Conservation (phyloP, 495 filamentous ascomycete genomes). For the Neurospora cerealis region DNA sequence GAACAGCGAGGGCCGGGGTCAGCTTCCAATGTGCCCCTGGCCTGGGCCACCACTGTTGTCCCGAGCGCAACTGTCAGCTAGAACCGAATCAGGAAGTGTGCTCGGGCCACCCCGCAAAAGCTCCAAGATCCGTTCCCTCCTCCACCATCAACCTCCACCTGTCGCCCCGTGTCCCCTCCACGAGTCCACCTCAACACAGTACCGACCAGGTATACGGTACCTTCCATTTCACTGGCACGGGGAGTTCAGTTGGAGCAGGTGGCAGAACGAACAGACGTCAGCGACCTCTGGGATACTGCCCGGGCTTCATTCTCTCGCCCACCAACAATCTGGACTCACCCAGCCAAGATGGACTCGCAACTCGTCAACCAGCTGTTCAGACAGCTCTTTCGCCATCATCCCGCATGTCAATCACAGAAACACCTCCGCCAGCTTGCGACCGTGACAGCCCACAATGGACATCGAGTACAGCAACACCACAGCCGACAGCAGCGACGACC, state of each 20-base stretch:
- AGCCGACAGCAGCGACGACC: constrained; percentile 15
- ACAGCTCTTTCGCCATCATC: constrained; percentile 71
- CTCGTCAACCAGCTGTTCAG: constrained; percentile 68
- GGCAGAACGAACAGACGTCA: background rate
- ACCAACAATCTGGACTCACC: background rate
- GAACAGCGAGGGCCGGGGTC: background rate
- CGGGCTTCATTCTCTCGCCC: background rate
- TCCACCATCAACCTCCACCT: background rate
- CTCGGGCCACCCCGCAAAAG: background rate
- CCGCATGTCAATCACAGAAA: constrained; percentile 51
- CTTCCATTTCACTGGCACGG: background rate
- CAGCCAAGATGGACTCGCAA: constrained; percentile 66
- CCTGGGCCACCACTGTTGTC: background rate
- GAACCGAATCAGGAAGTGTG: background rate
- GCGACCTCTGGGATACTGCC: background rate
- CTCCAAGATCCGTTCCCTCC: background rate
- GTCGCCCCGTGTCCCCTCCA: background rate
- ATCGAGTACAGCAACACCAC: constrained; percentile 12
- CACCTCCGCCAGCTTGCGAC: constrained; percentile 33
- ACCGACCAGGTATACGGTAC: background rate
- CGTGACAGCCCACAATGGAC: constrained; percentile 26
- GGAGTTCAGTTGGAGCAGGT: background rate
- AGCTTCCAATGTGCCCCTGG: background rate
- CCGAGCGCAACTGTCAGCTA: background rate
- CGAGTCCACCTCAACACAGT: background rate